Evolutionary conservation across 1,139 yeast genomes (phyloP).

Genomic region (Scheffersomyces parashehatae): DNA sequence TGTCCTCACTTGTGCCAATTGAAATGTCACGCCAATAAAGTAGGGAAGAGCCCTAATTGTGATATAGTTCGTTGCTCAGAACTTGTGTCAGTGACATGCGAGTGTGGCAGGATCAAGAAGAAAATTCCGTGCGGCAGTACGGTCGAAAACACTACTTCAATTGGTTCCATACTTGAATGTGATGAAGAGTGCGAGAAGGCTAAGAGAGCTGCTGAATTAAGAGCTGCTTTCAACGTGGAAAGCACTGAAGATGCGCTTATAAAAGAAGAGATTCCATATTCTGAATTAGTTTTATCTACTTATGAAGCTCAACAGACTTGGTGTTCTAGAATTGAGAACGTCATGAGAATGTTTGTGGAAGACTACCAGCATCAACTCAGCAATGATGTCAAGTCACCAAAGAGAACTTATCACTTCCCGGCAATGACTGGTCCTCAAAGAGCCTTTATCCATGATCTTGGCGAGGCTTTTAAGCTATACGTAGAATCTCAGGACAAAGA

Average conservation of each 20-base stretch:
- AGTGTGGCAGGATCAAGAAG: constrained; percentile 58
- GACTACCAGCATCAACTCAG: constrained; percentile 24
- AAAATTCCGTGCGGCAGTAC: constrained; percentile 57
- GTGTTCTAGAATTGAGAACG: constrained; percentile 63
- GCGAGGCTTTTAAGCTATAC: constrained; percentile 57
- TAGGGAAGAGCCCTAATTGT: constrained; percentile 36
- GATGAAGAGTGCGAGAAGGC: constrained; percentile 68
- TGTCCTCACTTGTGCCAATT: constrained; percentile 69
- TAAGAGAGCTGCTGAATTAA: constrained; percentile 61
- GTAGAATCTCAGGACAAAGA: constrained; percentile 81
- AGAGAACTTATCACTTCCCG: constrained; percentile 55
- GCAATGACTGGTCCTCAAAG: constrained; percentile 75
- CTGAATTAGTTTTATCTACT: constrained; percentile 42
- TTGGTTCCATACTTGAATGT: constrained; percentile 50
- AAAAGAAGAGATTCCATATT: constrained; percentile 34
- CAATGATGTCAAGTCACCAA: constrained; percentile 14
- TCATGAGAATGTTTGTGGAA: constrained; percentile 49
- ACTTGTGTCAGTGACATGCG: constrained; percentile 52
- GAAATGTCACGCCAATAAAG: constrained; percentile 63
- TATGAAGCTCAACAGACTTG: constrained; percentile 57
- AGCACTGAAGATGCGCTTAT: constrained; percentile 20
- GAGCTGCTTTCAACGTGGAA: constrained; percentile 56
- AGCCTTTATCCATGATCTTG: constrained; percentile 67
- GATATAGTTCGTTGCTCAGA: constrained; percentile 48
- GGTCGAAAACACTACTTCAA: constrained; percentile 23